phyloP scores from a whole-genome alignment of 495 filamentous ascomycete species.

The Beverwykella pulmonaria region DNA sequence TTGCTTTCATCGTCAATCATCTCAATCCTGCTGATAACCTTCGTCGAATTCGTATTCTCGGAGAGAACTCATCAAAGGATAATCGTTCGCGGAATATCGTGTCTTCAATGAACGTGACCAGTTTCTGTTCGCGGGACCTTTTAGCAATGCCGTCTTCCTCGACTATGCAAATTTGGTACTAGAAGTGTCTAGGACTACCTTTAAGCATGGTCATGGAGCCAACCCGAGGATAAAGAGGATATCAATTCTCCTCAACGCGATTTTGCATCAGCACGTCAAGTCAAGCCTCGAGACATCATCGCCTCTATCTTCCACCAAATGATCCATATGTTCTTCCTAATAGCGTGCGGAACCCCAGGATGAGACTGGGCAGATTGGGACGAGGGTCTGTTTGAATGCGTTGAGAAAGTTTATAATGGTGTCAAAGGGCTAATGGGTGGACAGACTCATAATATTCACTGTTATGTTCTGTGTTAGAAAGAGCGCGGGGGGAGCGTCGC shows the following conservation, averaged over 20 bases:
- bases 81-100: conserved; percentile 5
- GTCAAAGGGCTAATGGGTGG: no score
- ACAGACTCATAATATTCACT: no score
- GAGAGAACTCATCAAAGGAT: not conserved
- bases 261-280: conserved; percentile 4
- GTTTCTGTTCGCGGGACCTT: conserved; percentile 27
- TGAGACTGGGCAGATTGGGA: conserved; percentile 21
- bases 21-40: conserved; percentile 18
- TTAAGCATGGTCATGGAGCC: conserved; percentile 13
- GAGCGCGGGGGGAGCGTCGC: no score
- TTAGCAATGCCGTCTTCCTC: conserved; percentile 32
- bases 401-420: conserved; percentile 35
- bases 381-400: no score
- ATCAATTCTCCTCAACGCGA: conserved; percentile 28
- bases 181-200: conserved; percentile 31
- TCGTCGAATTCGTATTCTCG: conserved; percentile 8
- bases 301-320: conserved; percentile 40
- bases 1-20: conserved; percentile 33
- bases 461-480: no score
- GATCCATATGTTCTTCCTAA: conserved; percentile 41
- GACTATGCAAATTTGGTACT: conserved; percentile 10
- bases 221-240: conserved; percentile 23
- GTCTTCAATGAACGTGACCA: conserved; percentile 29
- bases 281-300: conserved; percentile 16
- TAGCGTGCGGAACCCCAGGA: conserved; percentile 25